These are phyloP conservation scores for Populus trichocarpa DNA, from an alignment of 441 rosid genomes.

Conservation along the genomic window DNA sequence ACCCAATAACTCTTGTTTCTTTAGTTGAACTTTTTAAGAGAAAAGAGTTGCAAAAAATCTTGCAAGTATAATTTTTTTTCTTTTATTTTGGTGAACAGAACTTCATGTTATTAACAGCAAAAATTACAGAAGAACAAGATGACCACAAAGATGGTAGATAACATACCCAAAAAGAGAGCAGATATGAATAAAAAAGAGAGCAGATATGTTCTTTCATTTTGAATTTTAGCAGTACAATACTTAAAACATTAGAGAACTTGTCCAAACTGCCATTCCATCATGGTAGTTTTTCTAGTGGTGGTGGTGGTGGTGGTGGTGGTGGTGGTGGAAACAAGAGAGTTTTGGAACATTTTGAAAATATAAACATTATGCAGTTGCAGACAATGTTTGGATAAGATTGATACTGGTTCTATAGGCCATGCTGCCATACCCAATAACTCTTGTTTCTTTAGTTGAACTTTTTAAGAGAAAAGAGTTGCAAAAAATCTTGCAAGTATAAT, in stretches of 20 bases:
- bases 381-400: neutral
- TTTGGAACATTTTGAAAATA: neutral
- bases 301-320: no score
- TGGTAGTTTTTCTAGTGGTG: neutral
- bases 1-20: neutral
- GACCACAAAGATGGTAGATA: neutral
- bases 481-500: neutral
- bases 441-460: neutral
- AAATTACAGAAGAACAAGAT: neutral
- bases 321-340: neutral
- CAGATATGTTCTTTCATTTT: neutral
- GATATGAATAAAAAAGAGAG: neutral
- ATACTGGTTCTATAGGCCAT: neutral
- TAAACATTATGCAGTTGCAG: neutral
- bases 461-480: neutral
- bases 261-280: neutral
- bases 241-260: neutral
- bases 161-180: neutral
- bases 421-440: neutral
- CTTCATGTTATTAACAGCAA: neutral
- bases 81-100: neutral
- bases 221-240: neutral
- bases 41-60: neutral
- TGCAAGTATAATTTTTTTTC: neutral
- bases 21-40: neutral